Evolutionary conservation across 192 early-diverging fungal species (phyloP).

Genomic region (Entomortierella lignicola): DNA sequence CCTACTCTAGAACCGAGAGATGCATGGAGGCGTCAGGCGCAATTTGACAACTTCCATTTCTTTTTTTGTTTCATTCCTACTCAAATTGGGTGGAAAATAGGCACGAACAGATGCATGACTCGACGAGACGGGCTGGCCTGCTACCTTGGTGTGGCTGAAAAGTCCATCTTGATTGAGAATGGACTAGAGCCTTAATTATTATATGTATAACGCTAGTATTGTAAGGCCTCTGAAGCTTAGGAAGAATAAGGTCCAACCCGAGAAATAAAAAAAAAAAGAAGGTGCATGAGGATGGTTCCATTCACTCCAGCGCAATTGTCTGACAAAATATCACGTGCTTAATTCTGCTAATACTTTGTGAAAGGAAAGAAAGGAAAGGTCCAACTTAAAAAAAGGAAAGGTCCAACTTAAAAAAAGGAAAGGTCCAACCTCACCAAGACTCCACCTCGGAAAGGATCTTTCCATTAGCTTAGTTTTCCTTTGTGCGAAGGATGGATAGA

Average conservation of each 20-base stretch:
- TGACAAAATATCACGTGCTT: too few relatives aligned
- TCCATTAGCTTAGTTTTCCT: too few relatives aligned
- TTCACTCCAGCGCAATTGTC: too few relatives aligned
- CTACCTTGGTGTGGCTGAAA: slow-evolving; percentile 43
- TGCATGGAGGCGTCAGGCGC: background rate
- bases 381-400: too few relatives aligned
- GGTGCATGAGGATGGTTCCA: too few relatives aligned
- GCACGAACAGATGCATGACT: background rate
- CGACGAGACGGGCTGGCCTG: background rate
- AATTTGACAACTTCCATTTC: background rate
- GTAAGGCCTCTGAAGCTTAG: background rate
- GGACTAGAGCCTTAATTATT: background rate
- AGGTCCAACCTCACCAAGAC: too few relatives aligned
- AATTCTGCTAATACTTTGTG: too few relatives aligned
- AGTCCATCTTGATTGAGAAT: slow-evolving; percentile 16
- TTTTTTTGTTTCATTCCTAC: background rate
- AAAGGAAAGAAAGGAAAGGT: too few relatives aligned
- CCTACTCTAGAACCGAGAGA: slow-evolving; percentile 25
- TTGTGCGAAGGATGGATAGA: too few relatives aligned
- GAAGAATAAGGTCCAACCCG: background rate
- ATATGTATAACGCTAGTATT: background rate
- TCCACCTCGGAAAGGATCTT: too few relatives aligned
- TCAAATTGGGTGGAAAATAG: background rate
- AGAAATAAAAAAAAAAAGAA: too few relatives aligned
- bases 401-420: too few relatives aligned